Evolutionary conservation across 257 asterid species (phyloP).

Genomic region (Solanum chmielewskii): DNA sequence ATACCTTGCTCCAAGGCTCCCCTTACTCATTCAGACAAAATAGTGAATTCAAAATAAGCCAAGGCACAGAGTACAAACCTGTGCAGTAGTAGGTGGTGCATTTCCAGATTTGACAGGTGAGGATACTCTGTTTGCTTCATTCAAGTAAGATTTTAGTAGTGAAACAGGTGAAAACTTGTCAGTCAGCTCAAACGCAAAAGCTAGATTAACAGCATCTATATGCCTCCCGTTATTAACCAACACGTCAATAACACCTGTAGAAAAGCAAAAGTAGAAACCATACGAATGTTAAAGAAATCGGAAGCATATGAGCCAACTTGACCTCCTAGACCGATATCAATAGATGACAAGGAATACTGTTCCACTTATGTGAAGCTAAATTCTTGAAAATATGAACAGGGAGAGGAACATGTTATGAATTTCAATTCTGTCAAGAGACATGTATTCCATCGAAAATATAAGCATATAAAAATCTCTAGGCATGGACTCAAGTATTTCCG

Average conservation of each 20-base stretch:
- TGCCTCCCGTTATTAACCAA: slow-evolving; percentile 82
- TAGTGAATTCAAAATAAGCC: neutral
- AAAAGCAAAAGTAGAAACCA: slow-evolving; percentile 1
- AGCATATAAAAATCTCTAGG: neutral
- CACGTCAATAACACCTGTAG: slow-evolving; percentile 82
- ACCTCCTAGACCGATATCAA: neutral
- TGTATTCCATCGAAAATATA: neutral
- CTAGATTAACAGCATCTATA: slow-evolving; percentile 95
- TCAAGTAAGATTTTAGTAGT: slow-evolving; percentile 70
- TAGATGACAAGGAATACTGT: neutral
- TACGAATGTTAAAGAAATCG: neutral
- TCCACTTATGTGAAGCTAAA: neutral
- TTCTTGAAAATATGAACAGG: neutral
- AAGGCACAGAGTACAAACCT: slow-evolving; percentile 34
- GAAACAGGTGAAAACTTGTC: slow-evolving; percentile 65
- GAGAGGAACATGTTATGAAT: neutral
- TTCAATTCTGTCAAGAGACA: neutral
- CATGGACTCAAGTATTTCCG: neutral
- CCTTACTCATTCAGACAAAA: neutral
- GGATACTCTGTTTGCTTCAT: slow-evolving; percentile 55
- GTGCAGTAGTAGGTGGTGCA: slow-evolving; percentile 53
- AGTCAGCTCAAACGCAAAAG: slow-evolving; percentile 82
- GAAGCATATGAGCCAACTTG: neutral
- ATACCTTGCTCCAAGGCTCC: neutral
- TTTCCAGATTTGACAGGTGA: slow-evolving; percentile 64